These are phyloP conservation scores for Hypericum androsaemum DNA, from an alignment of 345 rosid genomes.

Conservation along the genomic window DNA sequence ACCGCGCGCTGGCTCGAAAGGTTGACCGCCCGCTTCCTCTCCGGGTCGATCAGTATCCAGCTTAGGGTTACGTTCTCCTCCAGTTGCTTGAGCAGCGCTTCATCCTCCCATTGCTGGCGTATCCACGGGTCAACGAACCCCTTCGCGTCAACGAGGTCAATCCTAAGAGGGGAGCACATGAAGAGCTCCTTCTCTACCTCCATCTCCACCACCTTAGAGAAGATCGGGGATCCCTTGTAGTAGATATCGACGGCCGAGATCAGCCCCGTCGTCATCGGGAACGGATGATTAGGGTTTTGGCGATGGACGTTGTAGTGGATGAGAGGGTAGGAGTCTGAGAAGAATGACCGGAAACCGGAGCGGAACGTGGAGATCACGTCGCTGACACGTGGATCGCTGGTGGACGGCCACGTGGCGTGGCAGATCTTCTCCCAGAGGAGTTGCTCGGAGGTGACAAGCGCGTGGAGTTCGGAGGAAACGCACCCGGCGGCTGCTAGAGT, in stretches of 20 bases:
- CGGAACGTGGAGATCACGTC: conserved; percentile 41
- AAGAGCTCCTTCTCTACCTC: conserved; percentile 49
- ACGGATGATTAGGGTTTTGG: background rate
- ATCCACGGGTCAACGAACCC: conserved; percentile 32
- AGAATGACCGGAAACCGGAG: conserved; percentile 50
- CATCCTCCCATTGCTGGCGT: conserved; percentile 9
- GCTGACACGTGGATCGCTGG: conserved; percentile 23
- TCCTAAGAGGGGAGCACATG: conserved; percentile 42
- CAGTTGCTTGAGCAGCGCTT: conserved; percentile 36
- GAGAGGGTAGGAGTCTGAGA: conserved; percentile 48
- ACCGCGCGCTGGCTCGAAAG: conserved; percentile 51
- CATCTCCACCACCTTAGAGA: conserved; percentile 37
- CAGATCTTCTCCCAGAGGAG: conserved; percentile 46
- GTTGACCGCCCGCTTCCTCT: conserved; percentile 39
- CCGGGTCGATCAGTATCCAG: conserved; percentile 70
- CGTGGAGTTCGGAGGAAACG: conserved; percentile 34
- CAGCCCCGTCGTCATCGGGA: conserved; percentile 13
- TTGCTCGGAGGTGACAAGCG: conserved; percentile 32
- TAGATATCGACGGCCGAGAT: conserved; percentile 74
- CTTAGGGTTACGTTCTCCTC: conserved; percentile 42
- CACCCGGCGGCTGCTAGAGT: conserved; percentile 45
- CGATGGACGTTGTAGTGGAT: conserved; percentile 10
- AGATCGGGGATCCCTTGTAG: conserved; percentile 30
- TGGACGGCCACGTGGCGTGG: conserved; percentile 55
- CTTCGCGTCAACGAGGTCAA: conserved; percentile 50